Evolutionary conservation across 2,329 filamentous ascomycete genomes (phyloP).

Genomic region (Diatrype stigma): DNA sequence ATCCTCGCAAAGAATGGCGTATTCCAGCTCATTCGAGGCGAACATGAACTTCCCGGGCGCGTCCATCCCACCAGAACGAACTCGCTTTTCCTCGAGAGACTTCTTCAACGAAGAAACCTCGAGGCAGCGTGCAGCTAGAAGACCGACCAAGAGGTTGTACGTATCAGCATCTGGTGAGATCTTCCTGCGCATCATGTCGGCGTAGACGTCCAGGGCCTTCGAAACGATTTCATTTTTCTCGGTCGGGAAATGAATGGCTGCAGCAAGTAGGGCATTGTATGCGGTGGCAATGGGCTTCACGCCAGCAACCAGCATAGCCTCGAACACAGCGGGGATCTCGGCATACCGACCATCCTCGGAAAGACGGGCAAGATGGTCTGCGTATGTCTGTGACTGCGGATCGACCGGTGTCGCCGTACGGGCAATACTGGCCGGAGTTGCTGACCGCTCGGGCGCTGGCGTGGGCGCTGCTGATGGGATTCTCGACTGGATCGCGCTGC

Average conservation of each 20-base stretch:
- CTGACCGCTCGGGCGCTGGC: constrained; percentile 36
- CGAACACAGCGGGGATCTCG: constrained; percentile 87
- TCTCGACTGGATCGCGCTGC: constrained; percentile 35
- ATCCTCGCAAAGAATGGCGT: constrained; percentile 81
- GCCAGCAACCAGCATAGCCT: constrained; percentile 79
- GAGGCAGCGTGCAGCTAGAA: constrained; percentile 76
- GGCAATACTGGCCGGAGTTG: constrained; percentile 42
- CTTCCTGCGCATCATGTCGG: constrained; percentile 87
- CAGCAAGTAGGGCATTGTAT: constrained; percentile 87
- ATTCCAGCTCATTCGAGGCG: constrained; percentile 80
- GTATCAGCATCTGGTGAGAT: constrained; percentile 79
- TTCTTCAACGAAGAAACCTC: constrained; percentile 72
- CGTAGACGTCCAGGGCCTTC: constrained; percentile 91
- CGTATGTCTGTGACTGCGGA: constrained; percentile 65
- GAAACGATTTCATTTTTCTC: constrained; percentile 81
- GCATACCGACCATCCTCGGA: constrained; percentile 69
- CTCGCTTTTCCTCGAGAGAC: constrained; percentile 73
- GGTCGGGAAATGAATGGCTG: constrained; percentile 76
- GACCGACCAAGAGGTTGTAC: constrained; percentile 79
- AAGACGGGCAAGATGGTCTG: constrained; percentile 73
- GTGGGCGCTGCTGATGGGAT: constrained; percentile 37
- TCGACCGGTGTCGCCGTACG: constrained; percentile 59
- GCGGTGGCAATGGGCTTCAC: constrained; percentile 75
- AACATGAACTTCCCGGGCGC: constrained; percentile 69
- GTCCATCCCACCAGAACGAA: constrained; percentile 70